Base-by-base conservation (phyloP, 2,329 filamentous ascomycete species). In the Calonectria multiphialidica region DNA sequence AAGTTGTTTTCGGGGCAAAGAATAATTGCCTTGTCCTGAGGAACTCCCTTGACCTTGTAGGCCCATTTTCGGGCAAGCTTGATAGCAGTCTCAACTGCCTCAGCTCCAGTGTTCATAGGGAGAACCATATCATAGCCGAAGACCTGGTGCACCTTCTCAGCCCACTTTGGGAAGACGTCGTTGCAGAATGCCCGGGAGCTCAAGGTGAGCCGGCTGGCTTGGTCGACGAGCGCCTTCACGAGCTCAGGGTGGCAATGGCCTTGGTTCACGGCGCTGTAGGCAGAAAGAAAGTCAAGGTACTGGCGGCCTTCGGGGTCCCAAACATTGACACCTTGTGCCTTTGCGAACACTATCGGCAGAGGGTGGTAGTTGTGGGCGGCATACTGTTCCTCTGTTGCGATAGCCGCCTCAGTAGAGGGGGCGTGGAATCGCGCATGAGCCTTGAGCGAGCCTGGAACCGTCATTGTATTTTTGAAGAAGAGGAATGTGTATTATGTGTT, bases 361-460 rank as follows among this genome's bases (percentile, higher is more conserved):
- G 97, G 96, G 85, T 98, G 96, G 89, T 99, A 99, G 89, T 98
- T 99, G 91, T 99, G 97, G 59, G 97, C 97, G 57, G 97, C 97
- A 84, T 91, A 96, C 82, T 94, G 88, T 81, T 94, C 89, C 87
- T 98, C 97, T 65, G 92, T 87, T 66, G 92, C 87, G 83, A 98
- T 97, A 79, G 97, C 96, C 78, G 90, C 88, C 71, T 92, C 87
- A 55, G 95, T 96, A 23, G 96, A 95, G 25, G 93, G 83, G 68
- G 95, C 90, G 86, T 98, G 97, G 87, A 89, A 91, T 77, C 86
- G 87, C n/a, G 44, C 44, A 23, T 47, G 44, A 47, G 44, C n/a
- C 21, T 47, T 47, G n/a, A 12, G 5, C 5, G 44, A 10, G 44
- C 44, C 44, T 10, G 44, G 44, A 13, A 47, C 44, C 10, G 44